phyloP scores from a whole-genome alignment of 805 yeast species.

The Ogataea corticis region DNA sequence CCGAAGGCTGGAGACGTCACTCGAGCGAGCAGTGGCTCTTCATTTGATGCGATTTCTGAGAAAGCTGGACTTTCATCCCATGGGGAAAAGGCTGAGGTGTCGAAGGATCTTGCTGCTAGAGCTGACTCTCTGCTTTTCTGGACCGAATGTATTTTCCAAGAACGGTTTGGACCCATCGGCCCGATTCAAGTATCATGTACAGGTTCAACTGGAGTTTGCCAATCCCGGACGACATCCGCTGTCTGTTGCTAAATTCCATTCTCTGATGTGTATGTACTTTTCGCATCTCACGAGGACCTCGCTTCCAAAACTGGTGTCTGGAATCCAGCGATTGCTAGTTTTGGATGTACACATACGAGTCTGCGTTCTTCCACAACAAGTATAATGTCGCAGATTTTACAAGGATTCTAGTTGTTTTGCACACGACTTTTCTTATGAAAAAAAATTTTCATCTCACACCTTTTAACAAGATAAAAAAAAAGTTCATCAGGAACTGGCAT shows the following conservation, averaged over 20 bases:
- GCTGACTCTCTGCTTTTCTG: constrained; percentile 7
- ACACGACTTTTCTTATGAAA: constrained; percentile 3
- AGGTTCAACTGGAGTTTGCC: constrained; percentile 9
- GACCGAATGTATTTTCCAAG: constrained; percentile 9
- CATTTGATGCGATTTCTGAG: constrained; percentile 13
- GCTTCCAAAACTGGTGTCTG: not conserved
- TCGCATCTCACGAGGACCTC: not conserved
- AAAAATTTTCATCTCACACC: not conserved
- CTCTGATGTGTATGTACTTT: constrained; percentile 3
- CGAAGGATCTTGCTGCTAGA: constrained; percentile 1
- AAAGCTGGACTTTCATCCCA: constrained; percentile 1
- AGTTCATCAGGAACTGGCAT: not conserved
- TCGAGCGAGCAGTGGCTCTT: constrained; percentile 9
- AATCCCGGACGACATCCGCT: constrained; percentile 5
- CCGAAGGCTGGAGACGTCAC: not conserved
- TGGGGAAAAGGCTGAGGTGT: not conserved
- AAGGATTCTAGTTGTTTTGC: not conserved
- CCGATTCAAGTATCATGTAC: constrained; percentile 9
- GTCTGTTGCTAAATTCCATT: constrained; percentile 11
- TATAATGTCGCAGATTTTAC: not conserved
- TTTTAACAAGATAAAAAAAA: constrained; percentile 1
- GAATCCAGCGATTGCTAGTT: not conserved
- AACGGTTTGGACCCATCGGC: not conserved
- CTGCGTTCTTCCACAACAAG: constrained; percentile 1
- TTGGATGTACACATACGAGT: constrained; percentile 1